phyloP scores from a whole-genome alignment of 768 basidiomycete genomes.

The Solioccasus polychromus region DNA sequence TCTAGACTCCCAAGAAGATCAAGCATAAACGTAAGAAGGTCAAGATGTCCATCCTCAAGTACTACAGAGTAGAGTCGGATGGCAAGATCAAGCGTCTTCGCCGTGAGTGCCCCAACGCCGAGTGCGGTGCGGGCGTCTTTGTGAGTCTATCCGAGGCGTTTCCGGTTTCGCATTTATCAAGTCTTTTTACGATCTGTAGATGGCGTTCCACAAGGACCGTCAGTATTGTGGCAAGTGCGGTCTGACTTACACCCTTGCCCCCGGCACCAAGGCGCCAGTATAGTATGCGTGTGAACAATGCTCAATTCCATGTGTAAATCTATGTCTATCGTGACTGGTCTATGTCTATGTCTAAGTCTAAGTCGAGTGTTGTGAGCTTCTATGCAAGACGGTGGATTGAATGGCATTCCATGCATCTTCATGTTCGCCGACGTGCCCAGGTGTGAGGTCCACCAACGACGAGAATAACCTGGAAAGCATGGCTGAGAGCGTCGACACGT shows the following conservation, averaged over 20 bases:
- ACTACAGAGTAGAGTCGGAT: slow-evolving; percentile 99
- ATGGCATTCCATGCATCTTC: slow-evolving; percentile 30
- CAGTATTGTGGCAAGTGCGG: slow-evolving; percentile 98
- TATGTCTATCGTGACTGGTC: slow-evolving; percentile 1
- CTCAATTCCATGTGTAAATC: not conserved
- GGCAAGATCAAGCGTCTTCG: slow-evolving; percentile 99
- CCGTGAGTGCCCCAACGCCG: slow-evolving; percentile 88
- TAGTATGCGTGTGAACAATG: slow-evolving; percentile 48
- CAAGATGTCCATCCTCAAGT: slow-evolving; percentile 99
- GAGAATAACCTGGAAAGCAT: slow-evolving; percentile 40
- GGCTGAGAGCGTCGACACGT: slow-evolving; percentile 26
- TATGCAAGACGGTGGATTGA: slow-evolving; percentile 4
- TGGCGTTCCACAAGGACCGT: slow-evolving; percentile 98
- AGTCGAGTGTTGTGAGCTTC: not conserved
- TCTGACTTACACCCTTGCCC: slow-evolving; percentile 80
- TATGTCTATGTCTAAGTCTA: slow-evolving; percentile 2
- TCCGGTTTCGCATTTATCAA: not conserved
- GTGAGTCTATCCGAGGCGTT: slow-evolving; percentile 41
- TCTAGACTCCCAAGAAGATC: slow-evolving; percentile 95
- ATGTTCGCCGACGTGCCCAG: slow-evolving; percentile 29
- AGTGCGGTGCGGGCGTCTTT: slow-evolving; percentile 84
- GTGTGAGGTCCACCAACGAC: slow-evolving; percentile 34
- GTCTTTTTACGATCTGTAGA: slow-evolving; percentile 47
- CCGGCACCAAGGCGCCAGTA: slow-evolving; percentile 77
- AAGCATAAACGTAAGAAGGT: slow-evolving; percentile 99